These are phyloP conservation scores for Exophiala phaeomuriformis DNA, from an alignment of 2,329 filamentous ascomycete species.

Conservation along the genomic window DNA sequence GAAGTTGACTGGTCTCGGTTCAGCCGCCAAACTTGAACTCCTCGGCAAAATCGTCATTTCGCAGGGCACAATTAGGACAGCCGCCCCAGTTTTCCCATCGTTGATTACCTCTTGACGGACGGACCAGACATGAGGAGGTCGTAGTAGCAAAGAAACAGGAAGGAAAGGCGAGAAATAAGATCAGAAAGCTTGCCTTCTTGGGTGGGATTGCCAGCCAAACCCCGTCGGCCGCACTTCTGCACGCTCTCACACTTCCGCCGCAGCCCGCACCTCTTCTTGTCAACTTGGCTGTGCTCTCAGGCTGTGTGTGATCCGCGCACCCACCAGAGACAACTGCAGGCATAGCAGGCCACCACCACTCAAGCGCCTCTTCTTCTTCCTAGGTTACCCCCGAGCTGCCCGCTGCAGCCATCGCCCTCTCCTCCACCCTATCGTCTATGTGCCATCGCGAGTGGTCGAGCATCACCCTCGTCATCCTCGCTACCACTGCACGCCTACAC, in stretches of 20 bases:
- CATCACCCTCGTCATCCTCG: constrained; percentile 21
- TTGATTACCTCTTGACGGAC: not conserved
- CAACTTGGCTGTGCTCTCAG: constrained; percentile 1
- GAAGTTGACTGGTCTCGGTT: not conserved
- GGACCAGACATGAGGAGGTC: not conserved
- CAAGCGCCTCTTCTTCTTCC: constrained; percentile 11
- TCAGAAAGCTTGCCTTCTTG: constrained; percentile 1
- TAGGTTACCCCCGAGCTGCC: constrained; percentile 11
- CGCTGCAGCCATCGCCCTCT: constrained; percentile 19
- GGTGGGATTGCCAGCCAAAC: constrained; percentile 14
- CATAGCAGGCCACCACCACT: constrained; percentile 11
- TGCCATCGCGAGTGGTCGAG: constrained; percentile 12
- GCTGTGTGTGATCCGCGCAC: not conserved
- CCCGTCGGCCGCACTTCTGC: constrained; percentile 9
- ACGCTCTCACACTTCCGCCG: constrained; percentile 5
- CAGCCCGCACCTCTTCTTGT: constrained; percentile 1
- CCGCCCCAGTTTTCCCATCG: not conserved
- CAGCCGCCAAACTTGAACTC: not conserved
- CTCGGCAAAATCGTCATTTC: constrained; percentile 4
- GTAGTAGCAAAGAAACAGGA: not conserved
- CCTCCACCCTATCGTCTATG: constrained; percentile 19
- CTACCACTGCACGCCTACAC: constrained; percentile 23
- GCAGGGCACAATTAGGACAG: not conserved
- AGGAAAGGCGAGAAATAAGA: constrained; percentile 4
- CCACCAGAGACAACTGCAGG: not conserved